These are phyloP conservation scores for Apiospora arundinis DNA, from an alignment of 2,329 filamentous ascomycete genomes.

Conservation along the genomic window DNA sequence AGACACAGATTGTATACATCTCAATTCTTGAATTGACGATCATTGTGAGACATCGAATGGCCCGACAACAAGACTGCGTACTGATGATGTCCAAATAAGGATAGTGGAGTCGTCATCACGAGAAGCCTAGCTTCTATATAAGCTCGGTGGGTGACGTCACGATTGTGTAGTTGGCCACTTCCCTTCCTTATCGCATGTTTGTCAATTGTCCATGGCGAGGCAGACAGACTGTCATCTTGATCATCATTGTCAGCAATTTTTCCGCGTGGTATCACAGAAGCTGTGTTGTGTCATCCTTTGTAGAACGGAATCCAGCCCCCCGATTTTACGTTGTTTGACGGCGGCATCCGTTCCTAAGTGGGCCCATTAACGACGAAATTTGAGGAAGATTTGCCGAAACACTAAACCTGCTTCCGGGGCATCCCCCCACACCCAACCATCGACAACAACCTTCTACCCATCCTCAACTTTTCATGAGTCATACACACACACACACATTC, in stretches of 20 bases:
- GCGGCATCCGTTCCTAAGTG: background rate
- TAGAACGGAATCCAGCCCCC: background rate
- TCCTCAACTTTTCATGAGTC: background rate
- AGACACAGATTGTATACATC: background rate
- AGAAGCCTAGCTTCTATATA: background rate
- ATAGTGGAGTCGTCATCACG: background rate
- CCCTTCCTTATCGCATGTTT: background rate
- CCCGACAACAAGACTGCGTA: background rate
- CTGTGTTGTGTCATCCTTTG: background rate
- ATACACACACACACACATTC: background rate
- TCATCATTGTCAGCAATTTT: background rate
- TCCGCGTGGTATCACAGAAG: background rate
- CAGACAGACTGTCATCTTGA: background rate
- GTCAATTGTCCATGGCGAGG: background rate
- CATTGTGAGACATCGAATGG: too few species aligned
- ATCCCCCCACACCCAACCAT: background rate
- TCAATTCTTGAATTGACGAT: background rate
- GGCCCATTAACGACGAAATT: background rate
- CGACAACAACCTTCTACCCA: background rate
- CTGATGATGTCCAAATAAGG: background rate
- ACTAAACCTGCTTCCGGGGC: background rate
- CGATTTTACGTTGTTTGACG: background rate
- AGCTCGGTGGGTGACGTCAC: background rate
- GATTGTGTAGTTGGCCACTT: background rate
- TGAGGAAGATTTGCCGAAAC: background rate